Percentiles rank a stretch among this genome's conserved stretches.
These are phyloP conservation scores for Cornus kousa DNA, from an alignment of 148 eudicot genomes.

Conservation along the genomic window DNA sequence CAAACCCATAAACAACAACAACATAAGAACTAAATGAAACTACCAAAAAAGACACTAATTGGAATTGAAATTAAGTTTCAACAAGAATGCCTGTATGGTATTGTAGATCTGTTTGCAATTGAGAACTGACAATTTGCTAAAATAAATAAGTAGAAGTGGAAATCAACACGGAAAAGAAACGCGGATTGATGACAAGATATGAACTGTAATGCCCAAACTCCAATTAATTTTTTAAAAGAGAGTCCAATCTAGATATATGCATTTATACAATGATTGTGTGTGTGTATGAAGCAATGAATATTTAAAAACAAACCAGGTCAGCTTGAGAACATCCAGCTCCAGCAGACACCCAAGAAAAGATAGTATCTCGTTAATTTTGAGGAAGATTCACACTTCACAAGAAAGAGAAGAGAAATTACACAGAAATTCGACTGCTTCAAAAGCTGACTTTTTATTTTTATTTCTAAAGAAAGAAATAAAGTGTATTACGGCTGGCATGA, in stretches of 20 bases:
- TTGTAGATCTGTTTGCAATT: conserved; percentile 54
- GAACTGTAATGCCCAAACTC: conserved; percentile 36
- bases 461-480: background rate
- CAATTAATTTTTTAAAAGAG: background rate
- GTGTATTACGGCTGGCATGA: background rate
- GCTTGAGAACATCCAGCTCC: conserved; percentile 7
- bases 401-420: background rate
- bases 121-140: conserved; percentile 32
- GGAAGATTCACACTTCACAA: background rate
- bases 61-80: conserved; percentile 2
- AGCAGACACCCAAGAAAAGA: conserved; percentile 3
- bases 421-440: background rate
- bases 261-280: background rate
- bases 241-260: background rate
- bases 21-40: background rate
- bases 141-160: conserved; percentile 12
- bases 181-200: conserved; percentile 47
- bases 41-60: conserved; percentile 4
- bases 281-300: background rate
- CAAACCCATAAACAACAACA: background rate
- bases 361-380: background rate
- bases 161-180: conserved; percentile 33
- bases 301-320: conserved; percentile 9
- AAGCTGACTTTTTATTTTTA: background rate
- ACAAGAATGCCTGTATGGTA: background rate